phyloP scores from a whole-genome alignment of 1,284 basidiomycete genomes.

The Meira nashicola region DNA sequence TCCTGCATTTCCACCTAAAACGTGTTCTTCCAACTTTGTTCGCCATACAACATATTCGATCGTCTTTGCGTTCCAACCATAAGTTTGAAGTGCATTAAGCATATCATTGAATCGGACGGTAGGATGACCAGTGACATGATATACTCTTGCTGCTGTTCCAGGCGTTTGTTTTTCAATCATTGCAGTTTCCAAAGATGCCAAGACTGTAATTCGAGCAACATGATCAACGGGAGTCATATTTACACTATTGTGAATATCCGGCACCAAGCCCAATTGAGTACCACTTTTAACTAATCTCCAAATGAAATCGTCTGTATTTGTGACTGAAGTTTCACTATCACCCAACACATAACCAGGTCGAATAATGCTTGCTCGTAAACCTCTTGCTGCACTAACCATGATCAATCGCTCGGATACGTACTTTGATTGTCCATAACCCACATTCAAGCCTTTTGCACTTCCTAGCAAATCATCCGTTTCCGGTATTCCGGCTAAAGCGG shows the following conservation, averaged over 20 bases:
- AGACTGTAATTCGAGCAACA: conserved; percentile 74
- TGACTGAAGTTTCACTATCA: conserved; percentile 72
- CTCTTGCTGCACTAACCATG: conserved; percentile 81
- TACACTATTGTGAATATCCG: conserved; percentile 95
- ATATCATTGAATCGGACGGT: conserved; percentile 85
- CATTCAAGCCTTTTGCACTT: conserved; percentile 69
- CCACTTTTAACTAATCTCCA: conserved; percentile 98
- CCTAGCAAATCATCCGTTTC: conserved; percentile 90
- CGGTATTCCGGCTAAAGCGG: conserved; percentile 62
- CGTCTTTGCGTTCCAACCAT: conserved; percentile 74
- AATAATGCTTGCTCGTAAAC: conserved; percentile 80
- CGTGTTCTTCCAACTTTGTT: conserved; percentile 84
- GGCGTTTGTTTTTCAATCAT: conserved; percentile 49
- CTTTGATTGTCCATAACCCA: conserved; percentile 95
- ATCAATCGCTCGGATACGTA: conserved; percentile 96
- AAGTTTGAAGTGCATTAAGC: conserved; percentile 68
- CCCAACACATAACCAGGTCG: conserved; percentile 96
- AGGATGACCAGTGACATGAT: conserved; percentile 83
- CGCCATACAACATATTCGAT: conserved; percentile 92
- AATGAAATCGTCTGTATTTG: conserved; percentile 98
- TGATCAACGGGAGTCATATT: conserved; percentile 99
- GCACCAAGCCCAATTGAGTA: conserved; percentile 87
- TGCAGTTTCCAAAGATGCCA: conserved; percentile 37
- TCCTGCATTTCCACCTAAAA: conserved; percentile 58
- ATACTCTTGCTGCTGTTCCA: conserved; percentile 68